Base-by-base conservation (phyloP, 2,329 filamentous ascomycete genomes). In the Fusarium citri region DNA sequence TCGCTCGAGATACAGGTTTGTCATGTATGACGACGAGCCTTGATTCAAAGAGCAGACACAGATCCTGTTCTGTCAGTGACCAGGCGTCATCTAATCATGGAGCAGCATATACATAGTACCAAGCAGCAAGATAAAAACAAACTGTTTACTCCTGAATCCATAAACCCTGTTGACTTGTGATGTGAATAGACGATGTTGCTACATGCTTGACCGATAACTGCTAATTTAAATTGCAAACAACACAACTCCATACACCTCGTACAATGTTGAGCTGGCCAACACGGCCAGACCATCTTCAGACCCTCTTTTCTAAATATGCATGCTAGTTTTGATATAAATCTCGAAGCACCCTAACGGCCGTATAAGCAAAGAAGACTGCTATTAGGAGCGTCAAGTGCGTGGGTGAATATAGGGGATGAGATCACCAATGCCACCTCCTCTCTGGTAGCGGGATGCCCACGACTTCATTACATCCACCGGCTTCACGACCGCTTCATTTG, bases 281-380 rank as follows among this genome's bases (percentile, higher is more conserved):
- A 61, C 54, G 58, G 34, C 48, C 37, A 22, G 20, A 50, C 30
- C 54, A 54, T 60, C 54, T 34, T 56, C 62, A 70, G 45, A 66
- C 45, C 42, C 43, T 59, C 55, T 28, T 48, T 63, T 59, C 37
- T 57, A 57, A 56, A 37, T 57, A 50, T 58, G 57, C 68, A 66
- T 69, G 59, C 66, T 70, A 56, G 56, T 54, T 63, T 58, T 57
- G 48, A 65, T 49, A 41, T 55, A 45, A 59, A 48, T 66, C 54
- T 42, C 28, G 51, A 61, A 45, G 53, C 51, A 58, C 63, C 54
- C 41, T 65, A 59, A 57, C 41, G 48, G 50, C 55, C 49, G 56
- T 66, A 57, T 56, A 51, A 63, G 69, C 56, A 55, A 71, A 70
- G 16, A 42, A 62, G 48, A 64, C 63, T 64, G 55, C 58, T 55